Conservation (phyloP, 768 basidiomycete species). For the Auricularia sp. region DNA sequence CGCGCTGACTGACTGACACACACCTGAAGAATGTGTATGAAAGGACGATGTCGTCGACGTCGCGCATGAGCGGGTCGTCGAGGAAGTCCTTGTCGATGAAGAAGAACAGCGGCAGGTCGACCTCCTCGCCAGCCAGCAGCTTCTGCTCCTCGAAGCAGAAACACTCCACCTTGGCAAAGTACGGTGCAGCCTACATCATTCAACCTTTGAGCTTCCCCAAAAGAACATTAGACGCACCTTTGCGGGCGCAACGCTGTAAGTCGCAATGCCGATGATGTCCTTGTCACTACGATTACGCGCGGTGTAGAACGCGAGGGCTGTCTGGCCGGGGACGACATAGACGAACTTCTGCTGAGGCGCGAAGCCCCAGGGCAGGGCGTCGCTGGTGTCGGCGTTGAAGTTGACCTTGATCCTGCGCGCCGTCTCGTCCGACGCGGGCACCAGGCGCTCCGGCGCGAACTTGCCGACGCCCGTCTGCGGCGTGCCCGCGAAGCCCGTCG, state of each 20-base stretch:
- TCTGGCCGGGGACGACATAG: constrained; percentile 88
- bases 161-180: constrained; percentile 98
- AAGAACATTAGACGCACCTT: constrained; percentile 44
- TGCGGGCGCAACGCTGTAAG: constrained; percentile 98
- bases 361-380: constrained; percentile 88
- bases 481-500: constrained; percentile 93
- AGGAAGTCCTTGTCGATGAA: constrained; percentile 97
- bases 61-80: constrained; percentile 81
- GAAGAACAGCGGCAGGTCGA: constrained; percentile 96
- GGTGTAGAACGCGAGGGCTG: constrained; percentile 90
- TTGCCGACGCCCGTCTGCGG: constrained; percentile 81
- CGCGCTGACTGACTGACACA: constrained; percentile 1
- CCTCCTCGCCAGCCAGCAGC: constrained; percentile 87
- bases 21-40: constrained; percentile 91
- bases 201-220: too few species aligned
- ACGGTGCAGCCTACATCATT: constrained; percentile 72
- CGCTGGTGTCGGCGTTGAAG: constrained; percentile 89
- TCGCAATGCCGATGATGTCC: constrained; percentile 96
- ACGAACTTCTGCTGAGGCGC: constrained; percentile 85
- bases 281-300: constrained; percentile 76
- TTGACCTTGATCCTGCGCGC: constrained; percentile 80
- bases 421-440: constrained; percentile 38
- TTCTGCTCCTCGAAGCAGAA: constrained; percentile 99
- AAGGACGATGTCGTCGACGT: constrained; percentile 83
- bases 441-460: constrained; percentile 76